These are phyloP conservation scores for Claviceps spartinae DNA, from an alignment of 2,329 filamentous ascomycete species.

Conservation along the genomic window DNA sequence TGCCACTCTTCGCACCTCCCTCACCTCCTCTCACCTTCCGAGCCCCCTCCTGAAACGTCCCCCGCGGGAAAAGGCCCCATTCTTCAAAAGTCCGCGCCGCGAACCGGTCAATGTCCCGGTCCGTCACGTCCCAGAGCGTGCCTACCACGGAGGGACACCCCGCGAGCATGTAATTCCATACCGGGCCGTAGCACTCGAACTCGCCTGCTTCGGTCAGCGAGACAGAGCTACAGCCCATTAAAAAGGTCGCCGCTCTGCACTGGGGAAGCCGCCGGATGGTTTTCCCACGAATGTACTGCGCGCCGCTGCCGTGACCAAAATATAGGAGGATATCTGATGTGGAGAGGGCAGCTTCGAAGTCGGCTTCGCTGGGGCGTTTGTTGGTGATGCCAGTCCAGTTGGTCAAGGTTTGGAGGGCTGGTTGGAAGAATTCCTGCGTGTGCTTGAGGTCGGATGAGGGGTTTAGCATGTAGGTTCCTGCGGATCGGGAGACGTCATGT, in stretches of 20 bases:
- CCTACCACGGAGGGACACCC: constrained; percentile 78
- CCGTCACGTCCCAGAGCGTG: constrained; percentile 95
- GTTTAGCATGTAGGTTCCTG: constrained; percentile 74
- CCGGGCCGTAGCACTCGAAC: constrained; percentile 83
- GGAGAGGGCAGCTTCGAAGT: constrained; percentile 57
- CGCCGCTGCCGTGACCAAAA: constrained; percentile 90
- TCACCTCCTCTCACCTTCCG: constrained; percentile 15
- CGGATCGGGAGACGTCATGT: constrained; percentile 39
- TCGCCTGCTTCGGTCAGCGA: constrained; percentile 64
- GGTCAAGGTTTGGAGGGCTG: constrained; percentile 48
- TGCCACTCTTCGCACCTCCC: not conserved
- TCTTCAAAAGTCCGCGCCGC: constrained; percentile 64
- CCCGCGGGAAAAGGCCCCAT: constrained; percentile 60
- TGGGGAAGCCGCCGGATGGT: constrained; percentile 66
- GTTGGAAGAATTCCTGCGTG: constrained; percentile 64
- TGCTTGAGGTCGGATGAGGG: constrained; percentile 70
- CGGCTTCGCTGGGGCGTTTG: constrained; percentile 58
- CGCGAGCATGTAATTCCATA: constrained; percentile 83
- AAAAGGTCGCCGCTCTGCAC: constrained; percentile 64
- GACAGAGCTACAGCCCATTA: constrained; percentile 91
- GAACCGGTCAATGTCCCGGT: constrained; percentile 92
- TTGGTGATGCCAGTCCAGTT: constrained; percentile 59
- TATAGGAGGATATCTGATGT: constrained; percentile 67
- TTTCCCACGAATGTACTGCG: constrained; percentile 81
- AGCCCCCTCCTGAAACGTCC: constrained; percentile 26